These are phyloP conservation scores for Alternaria metachromatica DNA, from an alignment of 2,329 filamentous ascomycete species.

Conservation along the genomic window DNA sequence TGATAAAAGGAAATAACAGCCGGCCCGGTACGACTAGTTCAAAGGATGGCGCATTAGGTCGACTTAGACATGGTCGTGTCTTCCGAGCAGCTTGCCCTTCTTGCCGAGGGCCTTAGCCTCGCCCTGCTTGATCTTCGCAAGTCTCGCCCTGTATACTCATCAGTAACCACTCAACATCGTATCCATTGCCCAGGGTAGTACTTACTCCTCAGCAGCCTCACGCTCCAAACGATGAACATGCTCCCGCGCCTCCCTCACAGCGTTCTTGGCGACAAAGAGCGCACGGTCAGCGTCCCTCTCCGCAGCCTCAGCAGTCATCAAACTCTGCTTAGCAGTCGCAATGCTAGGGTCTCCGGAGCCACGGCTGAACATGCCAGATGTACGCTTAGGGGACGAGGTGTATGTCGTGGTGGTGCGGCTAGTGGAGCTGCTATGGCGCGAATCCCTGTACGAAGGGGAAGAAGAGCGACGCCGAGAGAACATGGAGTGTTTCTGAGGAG, in stretches of 20 bases:
- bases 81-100: slow-evolving; percentile 70
- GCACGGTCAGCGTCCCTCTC: slow-evolving; percentile 71
- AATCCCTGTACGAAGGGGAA: slow-evolving; percentile 19
- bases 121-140: slow-evolving; percentile 71
- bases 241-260: slow-evolving; percentile 68
- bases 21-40: neutral
- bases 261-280: slow-evolving; percentile 62
- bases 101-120: slow-evolving; percentile 71
- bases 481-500: slow-evolving; percentile 36
- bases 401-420: slow-evolving; percentile 22
- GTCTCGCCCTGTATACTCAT: slow-evolving; percentile 49
- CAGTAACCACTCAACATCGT: neutral
- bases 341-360: slow-evolving; percentile 67
- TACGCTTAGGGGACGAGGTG: slow-evolving; percentile 35
- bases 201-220: slow-evolving; percentile 59
- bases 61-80: slow-evolving; percentile 22
- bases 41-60: neutral
- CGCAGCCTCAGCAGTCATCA: slow-evolving; percentile 67
- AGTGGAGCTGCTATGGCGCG: slow-evolving; percentile 29
- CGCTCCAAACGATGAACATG: slow-evolving; percentile 68
- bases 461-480: slow-evolving; percentile 49
- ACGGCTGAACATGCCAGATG: slow-evolving; percentile 51
- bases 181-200: neutral
- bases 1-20: neutral
- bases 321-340: slow-evolving; percentile 65